phyloP scores from a whole-genome alignment of 2,329 filamentous ascomycete genomes.

The Stenocarpella maydis region DNA sequence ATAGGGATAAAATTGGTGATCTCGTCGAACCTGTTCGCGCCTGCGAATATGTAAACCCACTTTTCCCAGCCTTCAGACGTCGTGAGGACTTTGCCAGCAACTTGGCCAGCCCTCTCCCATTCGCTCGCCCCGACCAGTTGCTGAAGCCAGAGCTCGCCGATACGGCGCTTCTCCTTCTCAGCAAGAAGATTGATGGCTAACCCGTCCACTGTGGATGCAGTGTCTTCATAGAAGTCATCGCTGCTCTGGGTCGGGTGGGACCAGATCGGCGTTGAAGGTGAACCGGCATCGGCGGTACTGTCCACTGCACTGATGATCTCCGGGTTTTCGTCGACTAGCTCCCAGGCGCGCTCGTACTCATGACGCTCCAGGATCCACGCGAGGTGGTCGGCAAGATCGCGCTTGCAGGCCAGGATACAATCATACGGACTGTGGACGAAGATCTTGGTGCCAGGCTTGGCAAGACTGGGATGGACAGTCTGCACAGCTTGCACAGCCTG shows the following conservation, averaged over 20 bases:
- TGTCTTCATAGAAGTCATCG: conserved; percentile 80
- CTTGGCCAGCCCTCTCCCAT: conserved; percentile 80
- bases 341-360: conserved; percentile 87
- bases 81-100: conserved; percentile 84
- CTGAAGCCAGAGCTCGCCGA: conserved; percentile 93
- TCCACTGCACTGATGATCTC: conserved; percentile 66
- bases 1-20: conserved; percentile 86
- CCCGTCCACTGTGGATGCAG: conserved; percentile 68
- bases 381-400: conserved; percentile 86
- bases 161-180: conserved; percentile 86
- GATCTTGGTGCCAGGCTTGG: conserved; percentile 71
- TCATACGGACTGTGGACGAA: conserved; percentile 98
- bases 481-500: conserved; percentile 45
- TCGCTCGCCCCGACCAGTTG: conserved; percentile 78
- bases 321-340: conserved; percentile 86
- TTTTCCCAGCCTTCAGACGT: conserved; percentile 89
- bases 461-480: conserved; percentile 61
- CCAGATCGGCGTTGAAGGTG: conserved; percentile 47
- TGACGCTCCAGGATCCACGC: conserved; percentile 84
- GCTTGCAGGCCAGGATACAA: conserved; percentile 89
- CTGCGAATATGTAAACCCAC: conserved; percentile 93
- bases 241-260: conserved; percentile 43
- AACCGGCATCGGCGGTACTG: conserved; percentile 47
- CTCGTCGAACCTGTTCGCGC: conserved; percentile 86
- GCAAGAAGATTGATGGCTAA: conserved; percentile 70